These are phyloP conservation scores for Chytriomyces sp. DNA, from an alignment of 192 early-diverging fungal genomes.

Conservation along the genomic window DNA sequence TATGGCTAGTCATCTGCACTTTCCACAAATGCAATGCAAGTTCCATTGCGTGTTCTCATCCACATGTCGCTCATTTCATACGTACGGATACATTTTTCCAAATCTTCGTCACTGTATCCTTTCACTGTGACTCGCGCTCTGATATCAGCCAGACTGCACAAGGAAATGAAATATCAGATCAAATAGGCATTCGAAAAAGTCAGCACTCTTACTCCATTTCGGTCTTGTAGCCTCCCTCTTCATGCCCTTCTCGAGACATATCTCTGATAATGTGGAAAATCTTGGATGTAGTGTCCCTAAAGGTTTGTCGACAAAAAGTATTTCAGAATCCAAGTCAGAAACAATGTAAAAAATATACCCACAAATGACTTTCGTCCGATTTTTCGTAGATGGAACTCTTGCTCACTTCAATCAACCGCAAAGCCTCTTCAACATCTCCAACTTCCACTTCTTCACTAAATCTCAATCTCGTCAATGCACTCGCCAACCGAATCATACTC, in stretches of 20 bases:
- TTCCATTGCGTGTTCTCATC: constrained; percentile 44
- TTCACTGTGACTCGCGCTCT: constrained; percentile 73
- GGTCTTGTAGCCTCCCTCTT: constrained; percentile 52
- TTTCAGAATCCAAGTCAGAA: constrained; percentile 8
- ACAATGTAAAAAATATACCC: constrained; percentile 33
- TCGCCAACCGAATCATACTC: constrained; percentile 82
- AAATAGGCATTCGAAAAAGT: background rate
- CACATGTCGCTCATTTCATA: constrained; percentile 79
- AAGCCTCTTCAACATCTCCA: constrained; percentile 85
- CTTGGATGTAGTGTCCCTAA: constrained; percentile 58
- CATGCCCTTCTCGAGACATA: constrained; percentile 62
- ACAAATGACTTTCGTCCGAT: constrained; percentile 54
- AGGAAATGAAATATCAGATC: constrained; percentile 1
- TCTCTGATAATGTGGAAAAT: constrained; percentile 83
- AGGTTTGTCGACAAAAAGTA: constrained; percentile 38
- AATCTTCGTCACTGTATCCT: constrained; percentile 78
- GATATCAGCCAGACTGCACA: constrained; percentile 64
- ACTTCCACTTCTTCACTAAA: constrained; percentile 68
- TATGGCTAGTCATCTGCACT: constrained; percentile 17
- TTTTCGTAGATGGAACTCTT: constrained; percentile 80
- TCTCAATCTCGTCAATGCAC: constrained; percentile 80
- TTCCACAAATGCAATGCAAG: constrained; percentile 31
- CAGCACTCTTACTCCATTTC: constrained; percentile 53
- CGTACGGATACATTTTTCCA: constrained; percentile 72
- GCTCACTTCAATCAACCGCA: constrained; percentile 88